These are phyloP conservation scores for Aspergillus baeticus DNA, from an alignment of 495 filamentous ascomycete genomes.

Conservation along the genomic window DNA sequence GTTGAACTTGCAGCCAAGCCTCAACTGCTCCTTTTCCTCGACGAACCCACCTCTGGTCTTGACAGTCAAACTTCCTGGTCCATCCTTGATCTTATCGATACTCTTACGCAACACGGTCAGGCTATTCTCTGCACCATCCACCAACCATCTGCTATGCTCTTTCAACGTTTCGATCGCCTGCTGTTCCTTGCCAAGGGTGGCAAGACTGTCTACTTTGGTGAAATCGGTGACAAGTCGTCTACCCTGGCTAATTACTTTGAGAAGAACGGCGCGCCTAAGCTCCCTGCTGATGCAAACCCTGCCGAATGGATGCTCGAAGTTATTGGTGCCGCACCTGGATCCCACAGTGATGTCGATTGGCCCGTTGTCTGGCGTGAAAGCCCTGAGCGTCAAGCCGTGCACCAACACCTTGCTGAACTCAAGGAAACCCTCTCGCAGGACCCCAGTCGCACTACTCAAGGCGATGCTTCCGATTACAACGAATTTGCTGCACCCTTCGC, in stretches of 20 bases:
- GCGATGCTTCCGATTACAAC: constrained; percentile 33
- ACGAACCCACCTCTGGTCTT: constrained; percentile 87
- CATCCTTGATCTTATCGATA: constrained; percentile 80
- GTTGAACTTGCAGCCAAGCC: constrained; percentile 91
- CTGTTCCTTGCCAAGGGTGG: constrained; percentile 82
- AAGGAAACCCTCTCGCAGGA: constrained; percentile 57
- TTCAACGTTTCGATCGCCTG: constrained; percentile 91
- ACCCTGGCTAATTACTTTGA: constrained; percentile 79
- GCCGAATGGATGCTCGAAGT: constrained; percentile 97
- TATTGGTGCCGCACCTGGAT: constrained; percentile 88
- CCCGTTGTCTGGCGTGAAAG: constrained; percentile 74
- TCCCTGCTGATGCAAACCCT: constrained; percentile 76
- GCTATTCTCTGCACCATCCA: constrained; percentile 96
- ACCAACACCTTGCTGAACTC: constrained; percentile 67
- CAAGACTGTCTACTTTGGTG: constrained; percentile 86
- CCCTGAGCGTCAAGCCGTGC: constrained; percentile 65
- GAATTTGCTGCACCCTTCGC: constrained; percentile 57
- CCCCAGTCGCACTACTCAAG: constrained; percentile 27
- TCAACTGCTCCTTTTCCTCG: constrained; percentile 79
- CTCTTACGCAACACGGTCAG: constrained; percentile 83
- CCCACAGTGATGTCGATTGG: constrained; percentile 78
- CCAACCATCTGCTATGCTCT: constrained; percentile 91
- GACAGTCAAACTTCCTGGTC: constrained; percentile 92
- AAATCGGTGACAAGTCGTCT: constrained; percentile 77
- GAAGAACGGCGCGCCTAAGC: constrained; percentile 65